These are phyloP conservation scores for Xylaria bambusicola DNA, from an alignment of 495 filamentous ascomycete species.

Conservation along the genomic window DNA sequence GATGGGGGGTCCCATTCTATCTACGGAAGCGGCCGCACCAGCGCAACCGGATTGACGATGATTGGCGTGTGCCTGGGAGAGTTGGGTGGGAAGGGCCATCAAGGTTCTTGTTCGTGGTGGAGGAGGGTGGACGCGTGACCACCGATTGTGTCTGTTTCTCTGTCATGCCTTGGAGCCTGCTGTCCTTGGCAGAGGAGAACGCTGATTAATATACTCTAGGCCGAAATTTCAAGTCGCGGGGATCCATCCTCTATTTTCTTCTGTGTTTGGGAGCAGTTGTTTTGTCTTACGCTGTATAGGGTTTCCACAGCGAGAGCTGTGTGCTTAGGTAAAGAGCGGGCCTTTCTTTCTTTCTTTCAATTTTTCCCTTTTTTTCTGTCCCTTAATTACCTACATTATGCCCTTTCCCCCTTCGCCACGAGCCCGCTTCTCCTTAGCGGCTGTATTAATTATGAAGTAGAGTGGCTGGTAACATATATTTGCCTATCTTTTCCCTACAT, in stretches of 20 bases:
- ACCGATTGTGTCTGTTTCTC: conserved; percentile 9
- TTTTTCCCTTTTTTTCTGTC: neutral
- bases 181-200: conserved; percentile 2
- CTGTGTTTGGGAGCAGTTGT: neutral
- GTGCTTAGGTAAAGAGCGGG: neutral
- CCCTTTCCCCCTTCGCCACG: neutral
- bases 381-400: neutral
- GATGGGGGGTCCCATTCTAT: neutral
- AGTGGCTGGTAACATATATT: no score
- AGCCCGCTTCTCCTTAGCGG: neutral
- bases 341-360: neutral
- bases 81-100: neutral
- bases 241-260: neutral
- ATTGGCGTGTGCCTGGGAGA: neutral
- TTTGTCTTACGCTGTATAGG: neutral
- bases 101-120: conserved; percentile 1
- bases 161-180: conserved; percentile 1
- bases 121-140: neutral
- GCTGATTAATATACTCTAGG: conserved; percentile 3
- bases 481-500: conserved; percentile 8
- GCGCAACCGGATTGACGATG: neutral
- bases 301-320: neutral
- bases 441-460: neutral
- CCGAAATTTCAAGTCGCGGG: no score
- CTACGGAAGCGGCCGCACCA: neutral